Evolutionary conservation across 345 rosid species (phyloP).

Genomic region (Gossypium mustelinum): DNA sequence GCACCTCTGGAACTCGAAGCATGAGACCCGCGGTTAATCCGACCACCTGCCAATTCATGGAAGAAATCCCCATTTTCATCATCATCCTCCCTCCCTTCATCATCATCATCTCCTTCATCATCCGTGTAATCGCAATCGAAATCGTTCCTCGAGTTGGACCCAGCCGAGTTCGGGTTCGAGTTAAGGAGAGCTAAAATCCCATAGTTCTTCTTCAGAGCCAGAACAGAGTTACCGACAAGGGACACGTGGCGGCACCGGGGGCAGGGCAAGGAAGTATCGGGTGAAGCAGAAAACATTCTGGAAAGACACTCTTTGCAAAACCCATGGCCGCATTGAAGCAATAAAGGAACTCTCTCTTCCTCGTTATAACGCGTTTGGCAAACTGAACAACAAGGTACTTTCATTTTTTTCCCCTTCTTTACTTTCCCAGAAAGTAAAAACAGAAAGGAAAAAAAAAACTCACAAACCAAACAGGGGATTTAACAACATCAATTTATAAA

Average conservation of each 20-base stretch:
- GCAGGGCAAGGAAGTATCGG: constrained; percentile 70
- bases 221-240: constrained; percentile 84
- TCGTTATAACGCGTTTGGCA: constrained; percentile 94
- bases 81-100: constrained; percentile 20
- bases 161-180: constrained; percentile 25
- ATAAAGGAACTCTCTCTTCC: constrained; percentile 78
- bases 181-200: constrained; percentile 69
- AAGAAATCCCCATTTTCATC: constrained; percentile 27
- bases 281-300: constrained; percentile 76
- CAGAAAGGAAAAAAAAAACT: not conserved
- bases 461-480: constrained; percentile 15
- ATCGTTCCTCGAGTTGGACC: constrained; percentile 23
- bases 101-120: constrained; percentile 50
- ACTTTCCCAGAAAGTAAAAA: constrained; percentile 12
- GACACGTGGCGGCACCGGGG: constrained; percentile 95
- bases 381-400: constrained; percentile 86
- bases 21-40: constrained; percentile 44
- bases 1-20: constrained; percentile 54
- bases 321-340: constrained; percentile 95
- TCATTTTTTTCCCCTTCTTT: constrained; percentile 34
- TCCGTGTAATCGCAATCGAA: constrained; percentile 74
- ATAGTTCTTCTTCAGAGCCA: constrained; percentile 79
- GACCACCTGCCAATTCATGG: constrained; percentile 9
- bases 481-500: not conserved
- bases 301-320: constrained; percentile 91